Base-by-base conservation (phyloP, 805 yeast species). In the Starmerella cellae region DNA sequence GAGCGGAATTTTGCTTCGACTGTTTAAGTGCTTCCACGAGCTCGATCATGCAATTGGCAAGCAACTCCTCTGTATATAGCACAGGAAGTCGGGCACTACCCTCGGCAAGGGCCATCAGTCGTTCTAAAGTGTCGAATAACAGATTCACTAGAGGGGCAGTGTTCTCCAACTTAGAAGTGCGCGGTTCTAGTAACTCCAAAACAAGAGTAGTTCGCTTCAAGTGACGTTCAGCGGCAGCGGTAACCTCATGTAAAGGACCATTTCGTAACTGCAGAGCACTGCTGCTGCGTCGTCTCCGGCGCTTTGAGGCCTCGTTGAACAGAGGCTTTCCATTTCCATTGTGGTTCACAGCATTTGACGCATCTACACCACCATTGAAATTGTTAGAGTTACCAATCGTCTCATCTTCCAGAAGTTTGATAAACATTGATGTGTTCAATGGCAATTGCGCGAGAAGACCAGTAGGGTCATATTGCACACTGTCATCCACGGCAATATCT, bases 61-160 rank as follows among this genome's bases (percentile, higher is more conserved):
- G 65, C 0, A 88, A 75, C 59, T 91, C 96, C 63, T 91, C 94
- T 1, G 94, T 79, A 53, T 87, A 88, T 35, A 82, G 67, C 4
- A 88, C 88, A 3, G 98, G 95, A 48, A 91, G 66, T 44, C 84
- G 83, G n/a, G 39, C 39, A 32, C 95, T 94, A 58, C 87, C 97
- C 49, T 75, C 77, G 35, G 94, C 95, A 37, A 91, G 68, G 23
- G 94, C 52, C 33, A 63, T 50, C 18, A 63, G 52, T 39, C 66
- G 68, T 18, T 64, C 63, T n/a, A 66, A 58, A 26, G 62, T 53
- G 13, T 52, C 53, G 39, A 66, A 66, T 26, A 66, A 48, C 26
- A 54, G 55, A 4, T 57, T 50, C 17, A 66, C 53, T 6, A 55
- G 50, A 20, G 46, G 50, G 5, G 54, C 58, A 1, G 51, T 46